Evolutionary conservation across 1,284 basidiomycete genomes (phyloP), one percentile per base, ranked within the genome.

Genomic region (Entoloma clypeatum): DNA sequence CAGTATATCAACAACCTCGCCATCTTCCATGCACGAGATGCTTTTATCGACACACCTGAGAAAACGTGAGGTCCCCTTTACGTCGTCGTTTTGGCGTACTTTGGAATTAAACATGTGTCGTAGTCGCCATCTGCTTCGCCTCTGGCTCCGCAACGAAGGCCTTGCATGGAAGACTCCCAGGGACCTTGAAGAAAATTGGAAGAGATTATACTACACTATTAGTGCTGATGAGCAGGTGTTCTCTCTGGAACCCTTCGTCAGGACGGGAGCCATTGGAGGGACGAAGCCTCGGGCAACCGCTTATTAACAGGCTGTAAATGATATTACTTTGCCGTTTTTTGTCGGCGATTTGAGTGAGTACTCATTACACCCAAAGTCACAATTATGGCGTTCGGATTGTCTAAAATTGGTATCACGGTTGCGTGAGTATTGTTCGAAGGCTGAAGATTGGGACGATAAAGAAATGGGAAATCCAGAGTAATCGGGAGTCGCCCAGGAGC

Each of bases 1-100:
- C 71, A 73, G 49, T 73, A 71, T 51, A 71, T 73, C 56, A 73
- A 71, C 48, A 71, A 62, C 43, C 51, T 72, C 43, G 63, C 68
- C 3, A 44, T 73, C 24, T 56, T 73, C 32, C 71, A 73, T 47
- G 69, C 69, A 9, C 49, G 71, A 44, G 71, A 73, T 47, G 68
- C 58, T 3, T 73, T 72, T 46, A 55, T 55, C 17, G 71, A 73
- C 49, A 62, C 62, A 39, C 49, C 55, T 16, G 58, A 63, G 34
- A 60, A 70, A 37, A 63, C 59, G 67, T 68, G 43, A 52, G 65
- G n/a, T n/a, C n/a, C n/a, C n/a, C n/a, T 42, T 37, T 30, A 40
- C 31, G 16, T 38, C 36, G 5, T 28, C 47, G 24, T 25, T n/a
- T 21, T 28, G 25, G 37, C 16, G 22, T 10, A 21, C 19, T 11